Evolutionary conservation across 257 asterid species (phyloP), one percentile per base, ranked within the genome.

Genomic region (Primulina tabacum): DNA sequence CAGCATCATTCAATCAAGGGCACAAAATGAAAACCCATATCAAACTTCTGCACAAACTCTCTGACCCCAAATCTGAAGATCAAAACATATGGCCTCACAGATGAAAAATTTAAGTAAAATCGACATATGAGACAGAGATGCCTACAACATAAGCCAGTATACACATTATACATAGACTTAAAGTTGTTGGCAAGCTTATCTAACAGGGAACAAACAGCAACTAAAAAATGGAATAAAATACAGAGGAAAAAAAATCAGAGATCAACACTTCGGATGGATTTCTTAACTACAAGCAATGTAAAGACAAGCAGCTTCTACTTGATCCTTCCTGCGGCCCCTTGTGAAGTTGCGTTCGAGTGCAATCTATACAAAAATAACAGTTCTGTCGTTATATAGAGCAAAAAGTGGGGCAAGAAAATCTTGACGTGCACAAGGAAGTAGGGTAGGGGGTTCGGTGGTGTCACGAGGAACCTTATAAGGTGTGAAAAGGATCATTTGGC

Each of bases 241-340:
- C 34, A 20, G 16, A 24, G 65, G 56, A 50, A 57, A 68, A 32
- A 68, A 68, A 63, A 28, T 21, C 1, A 62, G 34, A 40, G 34
- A 43, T 40, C 8, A 43, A 61, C 18, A 21, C 60, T 70, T 72
- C 63, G 20, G 59, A 65, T 40, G 28, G 26, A 67, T 62, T 67
- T 57, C 88, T 70, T 79, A 92, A 96, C 97, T 77, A 67, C 96
- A 88, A 55, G 84, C 65, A 80, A 88, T 87, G 82, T 90, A 92
- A 70, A 92, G 95, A 81, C 97, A 90, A 70, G 97, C 85, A 75
- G 95, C 97, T 68, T 82, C 87, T 47, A 92, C 96, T 71, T 80
- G 93, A 43, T 88, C 95, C 79, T 79, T 92, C 83, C 93, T 87
- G 70, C 95, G 95, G 32, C 98, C 98, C 84, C 85, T 87, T 37